Evolutionary conservation across 1,284 basidiomycete species (phyloP).

Genomic region (Boletellus deceptivus): DNA sequence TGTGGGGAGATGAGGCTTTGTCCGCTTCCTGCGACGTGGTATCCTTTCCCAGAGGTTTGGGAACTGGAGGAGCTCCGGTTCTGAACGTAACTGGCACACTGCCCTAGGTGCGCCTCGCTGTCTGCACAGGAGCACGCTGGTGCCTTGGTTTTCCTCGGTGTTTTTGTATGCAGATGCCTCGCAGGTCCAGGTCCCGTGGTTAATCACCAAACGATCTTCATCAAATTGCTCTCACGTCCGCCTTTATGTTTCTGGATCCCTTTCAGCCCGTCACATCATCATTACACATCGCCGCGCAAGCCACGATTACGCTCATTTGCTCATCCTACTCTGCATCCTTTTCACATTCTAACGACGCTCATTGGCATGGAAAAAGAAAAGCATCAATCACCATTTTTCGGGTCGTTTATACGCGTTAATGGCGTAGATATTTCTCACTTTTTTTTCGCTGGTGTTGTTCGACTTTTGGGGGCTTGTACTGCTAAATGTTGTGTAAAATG

Average conservation of each 20-base stretch:
- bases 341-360: constrained; percentile 6
- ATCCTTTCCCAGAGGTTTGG: constrained; percentile 35
- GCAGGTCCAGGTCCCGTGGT: constrained; percentile 20
- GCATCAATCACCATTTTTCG: background rate
- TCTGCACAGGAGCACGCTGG: background rate
- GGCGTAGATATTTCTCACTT: constrained; percentile 13
- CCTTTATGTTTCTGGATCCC: constrained; percentile 10
- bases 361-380: constrained; percentile 10
- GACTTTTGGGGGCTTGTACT: constrained; percentile 10
- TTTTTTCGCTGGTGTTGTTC: background rate
- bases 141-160: constrained; percentile 2
- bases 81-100: constrained; percentile 9
- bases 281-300: constrained; percentile 17
- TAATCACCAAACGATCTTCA: constrained; percentile 13
- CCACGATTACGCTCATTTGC: constrained; percentile 7
- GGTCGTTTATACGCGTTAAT: constrained; percentile 1
- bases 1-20: constrained; percentile 20
- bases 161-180: constrained; percentile 10
- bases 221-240: constrained; percentile 1
- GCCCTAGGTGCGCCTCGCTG: background rate
- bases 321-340: constrained; percentile 16
- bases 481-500: constrained; percentile 14
- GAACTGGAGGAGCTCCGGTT: constrained; percentile 24
- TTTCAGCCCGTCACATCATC: constrained; percentile 7
- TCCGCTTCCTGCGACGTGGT: constrained; percentile 30